phyloP scores from a whole-genome alignment of 75 land plant genomes.

The Azolla pinnata region DNA sequence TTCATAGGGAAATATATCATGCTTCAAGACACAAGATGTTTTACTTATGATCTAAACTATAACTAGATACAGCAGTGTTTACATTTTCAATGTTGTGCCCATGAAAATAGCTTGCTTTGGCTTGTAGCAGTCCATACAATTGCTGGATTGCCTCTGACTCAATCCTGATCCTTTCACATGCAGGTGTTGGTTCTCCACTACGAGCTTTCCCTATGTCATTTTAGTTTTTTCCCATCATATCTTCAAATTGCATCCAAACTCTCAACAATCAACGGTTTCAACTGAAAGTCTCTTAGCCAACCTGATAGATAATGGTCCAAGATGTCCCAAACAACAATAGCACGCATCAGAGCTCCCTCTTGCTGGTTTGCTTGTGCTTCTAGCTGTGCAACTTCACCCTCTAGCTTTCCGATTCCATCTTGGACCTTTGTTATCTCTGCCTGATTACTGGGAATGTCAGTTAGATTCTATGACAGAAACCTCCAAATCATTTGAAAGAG shows the following conservation, averaged over 20 bases:
- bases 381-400: not conserved
- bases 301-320: constrained; percentile 7
- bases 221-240: not conserved
- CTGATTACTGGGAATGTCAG: constrained; percentile 1
- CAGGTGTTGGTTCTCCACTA: not conserved
- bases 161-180: not conserved
- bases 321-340: constrained; percentile 14
- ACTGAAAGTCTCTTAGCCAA: too few species aligned
- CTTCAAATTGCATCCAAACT: not conserved
- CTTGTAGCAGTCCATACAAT: not conserved
- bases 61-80: constrained; percentile 2
- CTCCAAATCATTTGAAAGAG: too few species aligned
- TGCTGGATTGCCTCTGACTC: constrained; percentile 1
- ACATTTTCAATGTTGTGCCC: constrained; percentile 7
- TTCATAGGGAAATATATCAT: too few species aligned
- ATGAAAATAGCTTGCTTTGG: not conserved
- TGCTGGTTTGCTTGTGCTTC: not conserved
- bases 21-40: too few species aligned
- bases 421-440: constrained; percentile 2
- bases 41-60: too few species aligned
- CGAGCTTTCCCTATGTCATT: not conserved
- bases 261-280: too few species aligned
- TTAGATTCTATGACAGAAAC: too few species aligned
- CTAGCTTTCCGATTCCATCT: not conserved
- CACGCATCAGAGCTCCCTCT: constrained; percentile 3